Evolutionary conservation across 2,329 filamentous ascomycete species (phyloP), one percentile per base, ranked within the genome.

Genomic region (Aspergillus novofumigatus): DNA sequence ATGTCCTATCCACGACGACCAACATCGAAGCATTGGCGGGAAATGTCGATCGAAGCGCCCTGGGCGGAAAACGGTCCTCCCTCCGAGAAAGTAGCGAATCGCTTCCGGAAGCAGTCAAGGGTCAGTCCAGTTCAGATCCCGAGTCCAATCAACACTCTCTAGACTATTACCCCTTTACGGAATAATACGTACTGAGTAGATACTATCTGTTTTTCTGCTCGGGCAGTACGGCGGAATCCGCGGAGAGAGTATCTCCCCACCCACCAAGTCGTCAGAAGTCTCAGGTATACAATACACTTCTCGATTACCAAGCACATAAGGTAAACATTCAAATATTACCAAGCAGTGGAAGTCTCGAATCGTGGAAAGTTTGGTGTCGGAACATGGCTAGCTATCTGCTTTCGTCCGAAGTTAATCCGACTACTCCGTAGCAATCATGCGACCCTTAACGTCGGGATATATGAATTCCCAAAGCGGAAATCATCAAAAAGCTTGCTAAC

Each of bases 11-110:
- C 23, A 51, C 54, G 48, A 61, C 55, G 50, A 52, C 54, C 55
- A 57, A 57, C 51, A 48, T 28, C 52, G 54, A 60, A 63, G 61
- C 53, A 59, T 55, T 61, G 58, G 55, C 48, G 52, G 55, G 53
- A 54, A 53, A 55, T 44, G 52, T 29, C 49, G 49, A 45, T 56
- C 20, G 55, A 55, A 57, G 57, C 56, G 61, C 56, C 55, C 53
- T 52, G 56, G 52, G 44, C 44, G 59, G 56, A 54, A 59, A 48
- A 55, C 42, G 53, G 62, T 58, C 61, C 21, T 47, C 6, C 21
- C 21, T 25, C 44, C 20, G 44, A 47, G 20, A 47, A 17, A 47
- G 17, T 14, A 47, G 44, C 23, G 3, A 11, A 38, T 38, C 32
- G 14, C 32, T 23, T 11, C 7, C 44, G 7, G 11, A 14, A 14